Evolutionary conservation across 176 grass and related monocot genomes (phyloP), one percentile per base, ranked within the genome.

Genomic region (Eremochloa ophiuroides): DNA sequence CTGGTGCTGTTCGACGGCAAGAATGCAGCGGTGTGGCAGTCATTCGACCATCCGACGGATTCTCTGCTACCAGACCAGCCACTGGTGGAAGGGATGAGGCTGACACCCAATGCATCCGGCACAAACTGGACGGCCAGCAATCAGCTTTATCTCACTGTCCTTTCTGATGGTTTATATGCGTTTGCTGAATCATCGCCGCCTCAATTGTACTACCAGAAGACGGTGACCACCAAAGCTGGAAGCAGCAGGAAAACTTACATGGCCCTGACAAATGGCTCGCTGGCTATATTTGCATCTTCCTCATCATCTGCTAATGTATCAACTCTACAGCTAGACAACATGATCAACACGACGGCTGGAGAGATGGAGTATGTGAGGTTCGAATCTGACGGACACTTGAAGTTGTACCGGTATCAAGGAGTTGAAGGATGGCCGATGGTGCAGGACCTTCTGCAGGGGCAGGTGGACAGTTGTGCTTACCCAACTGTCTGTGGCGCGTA

Each of bases 11-110:
- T 88, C 42, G 15, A 82, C 3, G 1, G 2, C 22, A 71, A 75
- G 8, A 85, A 93, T 18, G 9, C 8, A 10, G 1, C 68, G 13
- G 68, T 85, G 10, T 90, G 91, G 91, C 85, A 88, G 20, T 90
- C 88, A 0, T 88, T 90, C 35, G 62, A 85, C 14, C 74, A 93
- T 11, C 91, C 82, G 0, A 53, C 74, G 9, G 85, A 90, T 51
- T 44, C 27, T 14, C 35, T 93, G 65, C n/a, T 90, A 8, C 40
- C 83, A 0, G 63, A 68, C 1, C 88, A 93, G 61, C 11, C 8
- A 5, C 8, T 85, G 0, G 8, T 5, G 5, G 66, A 86, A 14
- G 83, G 83, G 2, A 86, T 84, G 83, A 71, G 4, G 8, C 22
- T 87, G n/a, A 85, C 18, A 2, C 81, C 89, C 0, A 88, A 30